A percentile compares a stretch with the other conserved stretches of the same genome.
phyloP scores from a whole-genome alignment of 208 protist genomes.

The Entamoeba histolytica region DNA sequence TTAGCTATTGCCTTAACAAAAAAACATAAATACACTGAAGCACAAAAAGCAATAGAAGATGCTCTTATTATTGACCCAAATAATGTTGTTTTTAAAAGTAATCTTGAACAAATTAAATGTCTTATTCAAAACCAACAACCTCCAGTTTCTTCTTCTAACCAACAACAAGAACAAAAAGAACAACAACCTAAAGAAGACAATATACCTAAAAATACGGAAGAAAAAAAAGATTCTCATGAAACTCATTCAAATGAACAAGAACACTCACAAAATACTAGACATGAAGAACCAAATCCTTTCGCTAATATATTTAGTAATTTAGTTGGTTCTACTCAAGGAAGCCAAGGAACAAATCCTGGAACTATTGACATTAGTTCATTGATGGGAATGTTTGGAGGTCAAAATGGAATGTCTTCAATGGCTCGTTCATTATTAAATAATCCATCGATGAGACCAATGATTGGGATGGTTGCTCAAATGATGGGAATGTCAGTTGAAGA shows the following conservation, averaged over 20 bases:
- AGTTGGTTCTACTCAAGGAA: not conserved
- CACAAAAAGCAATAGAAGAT: not conserved
- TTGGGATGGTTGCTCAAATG: not conserved
- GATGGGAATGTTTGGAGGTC: not conserved
- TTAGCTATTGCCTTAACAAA: not conserved
- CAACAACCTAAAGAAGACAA: not conserved
- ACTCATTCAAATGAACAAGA: not conserved
- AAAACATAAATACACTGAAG: not conserved
- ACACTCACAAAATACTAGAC: not conserved
- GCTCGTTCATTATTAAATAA: not conserved
- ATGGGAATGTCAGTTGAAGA: not conserved
- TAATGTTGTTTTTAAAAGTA: not conserved
- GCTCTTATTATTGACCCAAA: not conserved
- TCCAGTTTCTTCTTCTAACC: not conserved
- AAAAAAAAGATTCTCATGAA: not conserved
- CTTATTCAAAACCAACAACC: too few species aligned
- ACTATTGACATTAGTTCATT: not conserved
- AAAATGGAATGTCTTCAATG: not conserved
- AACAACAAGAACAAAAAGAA: not conserved
- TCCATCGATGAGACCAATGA: not conserved
- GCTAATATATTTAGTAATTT: not conserved
- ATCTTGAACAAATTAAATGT: not conserved
- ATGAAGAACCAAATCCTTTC: not conserved
- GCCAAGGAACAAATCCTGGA: not conserved
- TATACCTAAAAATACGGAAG: not conserved